phyloP scores from a whole-genome alignment of 768 basidiomycete genomes.

The Suillus plorans region DNA sequence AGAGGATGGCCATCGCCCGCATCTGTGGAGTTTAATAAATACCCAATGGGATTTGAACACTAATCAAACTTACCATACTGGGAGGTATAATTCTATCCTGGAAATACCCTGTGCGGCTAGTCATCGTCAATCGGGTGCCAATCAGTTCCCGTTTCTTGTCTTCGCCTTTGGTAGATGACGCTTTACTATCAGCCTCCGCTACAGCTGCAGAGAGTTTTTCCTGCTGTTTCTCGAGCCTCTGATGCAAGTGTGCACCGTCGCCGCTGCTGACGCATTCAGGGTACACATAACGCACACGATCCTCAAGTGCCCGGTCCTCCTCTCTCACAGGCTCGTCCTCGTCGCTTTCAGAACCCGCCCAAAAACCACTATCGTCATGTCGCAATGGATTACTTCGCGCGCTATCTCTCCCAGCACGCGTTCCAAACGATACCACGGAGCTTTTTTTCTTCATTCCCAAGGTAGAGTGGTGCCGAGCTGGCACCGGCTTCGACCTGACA shows the following conservation, averaged over 20 bases:
- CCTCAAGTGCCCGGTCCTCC: constrained; percentile 73
- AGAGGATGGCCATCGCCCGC: constrained; percentile 98
- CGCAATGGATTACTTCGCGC: not conserved
- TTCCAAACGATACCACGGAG: constrained; percentile 25
- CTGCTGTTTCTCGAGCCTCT: constrained; percentile 48
- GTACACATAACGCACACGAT: constrained; percentile 67
- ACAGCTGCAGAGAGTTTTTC: constrained; percentile 51
- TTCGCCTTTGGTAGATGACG: constrained; percentile 31
- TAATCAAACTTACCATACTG: constrained; percentile 76
- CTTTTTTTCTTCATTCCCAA: constrained; percentile 27
- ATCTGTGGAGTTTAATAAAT: constrained; percentile 58
- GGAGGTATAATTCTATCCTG: constrained; percentile 93
- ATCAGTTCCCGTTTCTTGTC: constrained; percentile 56
- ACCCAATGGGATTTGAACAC: not conserved
- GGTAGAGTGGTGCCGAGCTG: constrained; percentile 17
- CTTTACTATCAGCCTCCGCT: constrained; percentile 48
- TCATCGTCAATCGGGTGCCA: constrained; percentile 92
- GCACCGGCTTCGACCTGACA: constrained; percentile 23
- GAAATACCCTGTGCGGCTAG: constrained; percentile 89
- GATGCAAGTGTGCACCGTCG: constrained; percentile 24
- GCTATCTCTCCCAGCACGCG: constrained; percentile 3
- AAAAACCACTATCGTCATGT: constrained; percentile 46
- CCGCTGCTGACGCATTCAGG: constrained; percentile 15
- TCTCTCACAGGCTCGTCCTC: constrained; percentile 53
- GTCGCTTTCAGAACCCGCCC: constrained; percentile 55